A percentile compares a stretch with the other conserved stretches of the same genome.
These are phyloP conservation scores for Populus hybrid DNA, from an alignment of 441 rosid genomes.

Conservation along the genomic window DNA sequence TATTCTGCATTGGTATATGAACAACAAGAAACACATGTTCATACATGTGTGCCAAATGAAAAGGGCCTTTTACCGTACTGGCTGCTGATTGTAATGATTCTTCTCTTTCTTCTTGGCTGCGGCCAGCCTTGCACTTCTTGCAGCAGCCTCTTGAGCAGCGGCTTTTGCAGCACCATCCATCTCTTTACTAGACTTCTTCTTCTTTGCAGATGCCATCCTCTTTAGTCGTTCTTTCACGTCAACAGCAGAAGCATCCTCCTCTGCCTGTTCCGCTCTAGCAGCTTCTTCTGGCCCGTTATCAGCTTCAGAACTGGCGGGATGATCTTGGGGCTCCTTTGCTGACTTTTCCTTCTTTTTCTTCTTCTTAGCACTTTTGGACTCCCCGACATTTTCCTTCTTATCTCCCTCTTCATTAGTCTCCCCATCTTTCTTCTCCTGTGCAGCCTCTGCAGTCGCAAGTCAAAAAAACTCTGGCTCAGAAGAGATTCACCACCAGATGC, in stretches of 20 bases:
- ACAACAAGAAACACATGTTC: conserved; percentile 37
- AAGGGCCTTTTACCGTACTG: conserved; percentile 33
- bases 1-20: conserved; percentile 28
- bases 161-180: conserved; percentile 54
- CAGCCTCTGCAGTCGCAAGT: conserved; percentile 17
- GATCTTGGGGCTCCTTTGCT: conserved; percentile 34
- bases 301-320: conserved; percentile 18
- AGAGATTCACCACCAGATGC: background rate
- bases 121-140: conserved; percentile 55
- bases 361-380: conserved; percentile 44
- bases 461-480: background rate
- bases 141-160: conserved; percentile 58
- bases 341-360: conserved; percentile 53
- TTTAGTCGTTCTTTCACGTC: conserved; percentile 51
- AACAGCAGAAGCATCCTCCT: conserved; percentile 32
- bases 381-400: conserved; percentile 47
- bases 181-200: conserved; percentile 54
- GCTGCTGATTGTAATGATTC: conserved; percentile 66
- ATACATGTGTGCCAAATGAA: conserved; percentile 8
- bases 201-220: conserved; percentile 50
- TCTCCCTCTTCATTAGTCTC: conserved; percentile 32
- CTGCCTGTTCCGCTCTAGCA: conserved; percentile 25
- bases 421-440: conserved; percentile 28
- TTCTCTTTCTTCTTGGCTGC: conserved; percentile 64
- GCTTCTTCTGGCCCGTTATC: conserved; percentile 17